A percentile compares a stretch with the other conserved stretches of the same genome.
Evolutionary conservation across 2,329 filamentous ascomycete genomes (phyloP).

Genomic region (Aspergillus pseudoviridinutans): DNA sequence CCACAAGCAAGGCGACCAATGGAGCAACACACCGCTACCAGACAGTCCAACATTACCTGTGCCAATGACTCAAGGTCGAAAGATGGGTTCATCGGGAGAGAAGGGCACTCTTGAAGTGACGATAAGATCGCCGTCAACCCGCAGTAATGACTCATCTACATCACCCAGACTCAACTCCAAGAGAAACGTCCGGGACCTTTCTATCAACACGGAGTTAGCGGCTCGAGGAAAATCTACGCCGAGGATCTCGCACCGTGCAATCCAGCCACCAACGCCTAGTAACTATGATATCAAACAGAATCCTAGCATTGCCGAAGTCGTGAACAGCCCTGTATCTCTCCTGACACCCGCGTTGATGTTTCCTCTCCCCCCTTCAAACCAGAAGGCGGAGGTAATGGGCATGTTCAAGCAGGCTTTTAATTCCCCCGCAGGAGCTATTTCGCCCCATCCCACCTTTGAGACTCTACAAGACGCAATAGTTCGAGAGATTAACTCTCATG

Average conservation of each 20-base stretch:
- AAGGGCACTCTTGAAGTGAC: background rate
- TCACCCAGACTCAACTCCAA: conserved; percentile 20
- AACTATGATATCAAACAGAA: conserved; percentile 20
- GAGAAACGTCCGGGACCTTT: conserved; percentile 39
- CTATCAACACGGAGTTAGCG: conserved; percentile 38
- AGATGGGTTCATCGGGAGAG: conserved; percentile 5
- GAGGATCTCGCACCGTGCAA: conserved; percentile 34
- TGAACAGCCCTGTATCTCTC: conserved; percentile 37
- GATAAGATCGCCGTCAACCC: conserved; percentile 7
- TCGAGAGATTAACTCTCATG: conserved; percentile 43
- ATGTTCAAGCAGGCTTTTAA: conserved; percentile 38
- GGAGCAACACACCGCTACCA: conserved; percentile 31
- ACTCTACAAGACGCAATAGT: conserved; percentile 42
- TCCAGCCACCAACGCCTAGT: conserved; percentile 35
- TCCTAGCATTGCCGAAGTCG: conserved; percentile 39
- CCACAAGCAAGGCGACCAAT: conserved; percentile 28
- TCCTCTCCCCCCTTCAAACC: conserved; percentile 21
- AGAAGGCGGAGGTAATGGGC: conserved; percentile 40
- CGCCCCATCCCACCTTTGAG: conserved; percentile 37
- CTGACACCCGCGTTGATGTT: conserved; percentile 22
- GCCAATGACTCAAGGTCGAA: conserved; percentile 8
- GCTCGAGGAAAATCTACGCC: conserved; percentile 23
- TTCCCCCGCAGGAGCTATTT: conserved; percentile 22
- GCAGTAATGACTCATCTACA: conserved; percentile 11
- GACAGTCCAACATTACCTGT: conserved; percentile 34